These are phyloP conservation scores for Paraphaeosphaeria minitans DNA, from an alignment of 2,329 filamentous ascomycete species.

Conservation along the genomic window DNA sequence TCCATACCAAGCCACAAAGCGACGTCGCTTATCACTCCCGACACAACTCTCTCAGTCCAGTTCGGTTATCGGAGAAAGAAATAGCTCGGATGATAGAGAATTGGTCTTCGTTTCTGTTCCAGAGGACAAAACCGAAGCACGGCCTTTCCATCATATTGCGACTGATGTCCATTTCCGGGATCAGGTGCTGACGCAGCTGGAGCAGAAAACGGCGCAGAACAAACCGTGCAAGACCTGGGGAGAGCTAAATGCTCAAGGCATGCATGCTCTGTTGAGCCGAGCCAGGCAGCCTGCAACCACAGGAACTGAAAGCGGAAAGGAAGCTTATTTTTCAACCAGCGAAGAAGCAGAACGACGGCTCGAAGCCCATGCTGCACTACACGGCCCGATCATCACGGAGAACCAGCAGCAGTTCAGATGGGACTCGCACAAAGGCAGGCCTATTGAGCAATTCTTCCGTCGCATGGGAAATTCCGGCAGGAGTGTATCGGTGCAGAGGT, in stretches of 20 bases:
- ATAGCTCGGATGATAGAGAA: background rate
- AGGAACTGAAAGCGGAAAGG: slow-evolving; percentile 12
- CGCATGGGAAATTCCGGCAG: slow-evolving; percentile 13
- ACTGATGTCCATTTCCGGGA: slow-evolving; percentile 16
- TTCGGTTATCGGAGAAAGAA: background rate
- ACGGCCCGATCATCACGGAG: slow-evolving; percentile 19
- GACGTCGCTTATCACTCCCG: slow-evolving; percentile 5
- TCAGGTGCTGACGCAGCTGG: slow-evolving; percentile 17
- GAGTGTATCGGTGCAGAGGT: slow-evolving; percentile 14
- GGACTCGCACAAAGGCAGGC: slow-evolving; percentile 20
- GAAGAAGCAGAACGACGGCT: slow-evolving; percentile 18
- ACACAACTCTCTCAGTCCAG: background rate
- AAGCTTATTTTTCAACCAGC: slow-evolving; percentile 19
- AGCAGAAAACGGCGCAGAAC: slow-evolving; percentile 6
- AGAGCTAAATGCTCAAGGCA: slow-evolving; percentile 18
- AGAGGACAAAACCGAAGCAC: slow-evolving; percentile 8
- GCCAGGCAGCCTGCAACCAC: slow-evolving; percentile 12
- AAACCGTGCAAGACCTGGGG: slow-evolving; percentile 14
- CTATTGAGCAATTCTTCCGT: slow-evolving; percentile 20
- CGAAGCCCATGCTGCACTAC: slow-evolving; percentile 8
- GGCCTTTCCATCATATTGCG: slow-evolving; percentile 13
- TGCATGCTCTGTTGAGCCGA: slow-evolving; percentile 18
- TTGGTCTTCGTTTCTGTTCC: slow-evolving; percentile 6
- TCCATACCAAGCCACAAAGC: no score
- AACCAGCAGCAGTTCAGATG: slow-evolving; percentile 23